Percentiles rank a stretch among this genome's conserved stretches.
phyloP scores from a whole-genome alignment of 2,329 filamentous ascomycete species.

The Ophiostoma angusticollis region DNA sequence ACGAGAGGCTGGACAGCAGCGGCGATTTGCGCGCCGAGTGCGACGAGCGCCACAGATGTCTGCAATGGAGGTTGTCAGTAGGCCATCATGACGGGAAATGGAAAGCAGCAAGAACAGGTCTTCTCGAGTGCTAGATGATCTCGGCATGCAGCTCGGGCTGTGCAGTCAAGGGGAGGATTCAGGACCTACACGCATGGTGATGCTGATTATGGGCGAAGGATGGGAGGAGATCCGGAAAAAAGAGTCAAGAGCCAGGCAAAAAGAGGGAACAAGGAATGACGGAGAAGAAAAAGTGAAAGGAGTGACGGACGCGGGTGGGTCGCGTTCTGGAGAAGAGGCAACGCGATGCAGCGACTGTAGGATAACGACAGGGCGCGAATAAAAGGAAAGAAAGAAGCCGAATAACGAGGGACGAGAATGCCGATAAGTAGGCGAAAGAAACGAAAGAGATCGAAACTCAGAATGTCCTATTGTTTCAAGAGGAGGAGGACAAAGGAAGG shows the following conservation, averaged over 20 bases:
- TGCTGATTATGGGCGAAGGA: not conserved
- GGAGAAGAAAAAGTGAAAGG: conserved; percentile 1
- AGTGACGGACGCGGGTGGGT: too few species aligned
- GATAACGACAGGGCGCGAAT: too few species aligned
- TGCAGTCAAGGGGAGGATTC: too few species aligned
- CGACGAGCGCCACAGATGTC: conserved; percentile 34
- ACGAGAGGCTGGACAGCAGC: conserved; percentile 45
- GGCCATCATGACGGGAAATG: not conserved
- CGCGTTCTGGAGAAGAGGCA: too few species aligned
- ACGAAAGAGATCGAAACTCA: too few species aligned
- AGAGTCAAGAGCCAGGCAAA: not conserved
- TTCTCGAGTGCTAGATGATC: too few species aligned
- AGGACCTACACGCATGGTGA: conserved; percentile 9
- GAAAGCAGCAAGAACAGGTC: not conserved
- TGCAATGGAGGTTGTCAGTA: conserved; percentile 13
- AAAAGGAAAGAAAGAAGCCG: conserved; percentile 1
- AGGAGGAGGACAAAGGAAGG: too few species aligned
- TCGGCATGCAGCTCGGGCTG: too few species aligned
- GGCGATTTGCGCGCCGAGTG: conserved; percentile 38
- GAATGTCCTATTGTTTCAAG: too few species aligned
- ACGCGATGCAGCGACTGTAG: too few species aligned
- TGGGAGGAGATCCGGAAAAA: not conserved
- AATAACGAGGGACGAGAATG: too few species aligned
- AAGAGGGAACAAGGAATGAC: not conserved
- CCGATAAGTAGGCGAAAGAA: too few species aligned